phyloP scores from a whole-genome alignment of 305 asterid species.

The Petunia hybrid region DNA sequence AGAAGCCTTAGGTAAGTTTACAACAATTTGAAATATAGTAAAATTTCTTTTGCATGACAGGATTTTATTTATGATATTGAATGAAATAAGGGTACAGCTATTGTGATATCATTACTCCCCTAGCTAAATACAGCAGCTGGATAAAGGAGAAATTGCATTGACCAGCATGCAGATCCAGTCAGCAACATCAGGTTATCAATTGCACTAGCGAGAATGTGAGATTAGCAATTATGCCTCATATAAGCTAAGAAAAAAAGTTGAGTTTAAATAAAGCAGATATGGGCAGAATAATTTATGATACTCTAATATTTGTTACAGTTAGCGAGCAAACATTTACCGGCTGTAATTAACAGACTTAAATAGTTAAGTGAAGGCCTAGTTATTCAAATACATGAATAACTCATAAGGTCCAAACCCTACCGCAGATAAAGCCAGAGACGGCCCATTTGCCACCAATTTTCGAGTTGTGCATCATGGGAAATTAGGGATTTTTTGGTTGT shows the following conservation, averaged over 20 bases:
- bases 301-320: background rate
- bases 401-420: background rate
- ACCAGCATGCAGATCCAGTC: conserved; percentile 1
- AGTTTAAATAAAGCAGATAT: background rate
- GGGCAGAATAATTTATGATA: background rate
- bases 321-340: background rate
- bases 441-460: too few relatives aligned
- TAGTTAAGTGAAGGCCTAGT: conserved; percentile 7
- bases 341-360: background rate
- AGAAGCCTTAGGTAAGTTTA: conserved; percentile 4
- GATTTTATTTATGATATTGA: conserved; percentile 6
- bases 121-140: background rate
- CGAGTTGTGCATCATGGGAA: too few relatives aligned
- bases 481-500: too few relatives aligned
- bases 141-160: conserved; percentile 5
- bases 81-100: background rate
- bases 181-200: background rate
- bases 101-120: background rate
- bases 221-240: background rate
- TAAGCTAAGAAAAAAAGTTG: conserved; percentile 22
- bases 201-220: background rate
- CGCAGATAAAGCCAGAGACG: too few relatives aligned
- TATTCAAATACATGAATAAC: background rate
- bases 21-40: conserved; percentile 24
- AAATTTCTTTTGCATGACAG: conserved; percentile 12